phyloP scores from a whole-genome alignment of 1,284 basidiomycete species.

The Sporisorium exsertum region DNA sequence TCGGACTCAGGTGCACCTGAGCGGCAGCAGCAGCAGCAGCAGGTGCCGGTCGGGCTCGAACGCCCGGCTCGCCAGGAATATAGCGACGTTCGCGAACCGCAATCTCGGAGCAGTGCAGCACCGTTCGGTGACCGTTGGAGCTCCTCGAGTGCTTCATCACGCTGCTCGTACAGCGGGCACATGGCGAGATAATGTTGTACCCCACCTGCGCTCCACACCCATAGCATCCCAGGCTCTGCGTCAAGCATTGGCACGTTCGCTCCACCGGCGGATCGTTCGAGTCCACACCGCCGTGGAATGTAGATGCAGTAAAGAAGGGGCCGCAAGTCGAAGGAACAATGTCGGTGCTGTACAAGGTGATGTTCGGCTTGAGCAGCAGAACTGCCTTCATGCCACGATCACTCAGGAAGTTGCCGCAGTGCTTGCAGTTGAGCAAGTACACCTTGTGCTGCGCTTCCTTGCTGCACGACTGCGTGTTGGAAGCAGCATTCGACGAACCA shows the following conservation, averaged over 20 bases:
- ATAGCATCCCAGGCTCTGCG: conserved; percentile 82
- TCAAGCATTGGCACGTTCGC: conserved; percentile 78
- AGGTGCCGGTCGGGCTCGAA: conserved; percentile 65
- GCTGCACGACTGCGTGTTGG: conserved; percentile 14
- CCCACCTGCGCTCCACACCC: conserved; percentile 78
- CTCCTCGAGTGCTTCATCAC: conserved; percentile 72
- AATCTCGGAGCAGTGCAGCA: conserved; percentile 85
- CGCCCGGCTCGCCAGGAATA: conserved; percentile 78
- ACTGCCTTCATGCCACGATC: conserved; percentile 90
- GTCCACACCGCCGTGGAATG: conserved; percentile 67
- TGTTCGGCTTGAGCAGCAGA: conserved; percentile 81
- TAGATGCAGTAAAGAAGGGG: conserved; percentile 55
- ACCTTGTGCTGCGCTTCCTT: conserved; percentile 73
- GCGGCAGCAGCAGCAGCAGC: conserved; percentile 23
- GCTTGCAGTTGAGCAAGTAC: conserved; percentile 82
- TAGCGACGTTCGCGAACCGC: conserved; percentile 79
- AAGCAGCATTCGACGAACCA: conserved; percentile 11
- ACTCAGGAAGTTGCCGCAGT: conserved; percentile 80
- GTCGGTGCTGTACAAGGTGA: conserved; percentile 85
- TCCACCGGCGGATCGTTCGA: conserved; percentile 71
- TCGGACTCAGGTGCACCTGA: conserved; percentile 7
- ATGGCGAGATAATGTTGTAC: conserved; percentile 63
- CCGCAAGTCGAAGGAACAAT: conserved; percentile 81
- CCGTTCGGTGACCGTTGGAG: conserved; percentile 84
- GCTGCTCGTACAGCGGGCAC: conserved; percentile 67